phyloP scores from a whole-genome alignment of 345 rosid species.

The Hypericum perforatum region DNA sequence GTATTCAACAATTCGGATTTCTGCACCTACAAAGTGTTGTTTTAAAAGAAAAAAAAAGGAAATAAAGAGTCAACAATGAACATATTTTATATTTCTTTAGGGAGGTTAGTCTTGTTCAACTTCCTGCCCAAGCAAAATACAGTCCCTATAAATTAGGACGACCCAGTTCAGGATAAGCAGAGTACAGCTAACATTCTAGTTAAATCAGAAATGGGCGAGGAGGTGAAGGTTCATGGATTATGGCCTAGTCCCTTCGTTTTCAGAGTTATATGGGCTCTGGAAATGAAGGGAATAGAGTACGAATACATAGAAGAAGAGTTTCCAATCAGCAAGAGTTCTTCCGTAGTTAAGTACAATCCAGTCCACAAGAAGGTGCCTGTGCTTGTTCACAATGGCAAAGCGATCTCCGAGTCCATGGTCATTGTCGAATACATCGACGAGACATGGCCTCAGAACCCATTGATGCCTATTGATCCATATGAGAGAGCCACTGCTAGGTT shows the following conservation, averaged over 20 bases:
- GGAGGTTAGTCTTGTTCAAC: too few species aligned
- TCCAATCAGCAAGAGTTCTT: conserved; percentile 6
- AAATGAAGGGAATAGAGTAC: too few species aligned
- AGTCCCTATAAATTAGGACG: not conserved
- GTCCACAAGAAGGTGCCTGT: not conserved
- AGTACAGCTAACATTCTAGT: too few species aligned
- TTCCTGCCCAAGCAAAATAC: not conserved
- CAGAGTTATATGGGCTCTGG: conserved; percentile 12
- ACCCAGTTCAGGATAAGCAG: not conserved
- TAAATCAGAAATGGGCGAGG: conserved; percentile 10
- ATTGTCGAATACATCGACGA: conserved; percentile 9
- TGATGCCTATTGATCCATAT: conserved; percentile 5
- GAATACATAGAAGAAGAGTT: conserved; percentile 6
- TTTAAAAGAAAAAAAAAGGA: too few species aligned
- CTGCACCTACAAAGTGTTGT: too few species aligned
- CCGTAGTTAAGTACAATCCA: not conserved
- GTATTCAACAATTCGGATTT: too few species aligned
- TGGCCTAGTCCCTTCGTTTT: conserved; percentile 8
- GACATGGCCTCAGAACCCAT: conserved; percentile 1
- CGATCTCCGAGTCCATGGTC: conserved; percentile 1
- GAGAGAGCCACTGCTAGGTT: too few species aligned
- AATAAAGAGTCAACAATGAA: too few species aligned
- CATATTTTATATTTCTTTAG: too few species aligned
- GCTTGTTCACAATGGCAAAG: not conserved
- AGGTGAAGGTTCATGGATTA: conserved; percentile 11